Base-by-base conservation (phyloP, 345 rosid genomes). In the Dovyalis caffra region DNA sequence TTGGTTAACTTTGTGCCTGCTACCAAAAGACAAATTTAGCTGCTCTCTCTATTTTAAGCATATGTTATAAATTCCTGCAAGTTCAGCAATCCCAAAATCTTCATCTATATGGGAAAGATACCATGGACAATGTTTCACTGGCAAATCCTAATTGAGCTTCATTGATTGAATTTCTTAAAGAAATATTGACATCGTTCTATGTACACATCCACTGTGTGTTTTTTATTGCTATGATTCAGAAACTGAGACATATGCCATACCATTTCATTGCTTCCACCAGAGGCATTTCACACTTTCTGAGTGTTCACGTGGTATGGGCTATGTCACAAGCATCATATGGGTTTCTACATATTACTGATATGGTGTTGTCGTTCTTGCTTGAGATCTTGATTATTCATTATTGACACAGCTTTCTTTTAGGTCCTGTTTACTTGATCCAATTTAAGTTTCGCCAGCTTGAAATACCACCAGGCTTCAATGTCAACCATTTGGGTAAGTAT, bases 401-500 rank as follows among this genome's bases (percentile, higher is more conserved):
- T 37, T n/a, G 33, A 29, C 75, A 45, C 40, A 76, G n/a, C n/a
- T 70, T 58, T 26, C 58, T 74, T 81, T 26, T 69, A 94, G 96
- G 95, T 82, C 92, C 91, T 68, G 88, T 95, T 74, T 89, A 91
- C 85, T 87, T 88, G 86, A 93, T 95, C 79, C 94, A 84, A 69
- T 93, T 95, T 78, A 93, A 91, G 86, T 93, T 95, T 74, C 99
- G 98, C 64, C 98, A 89, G 82, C 85, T 87, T 74, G 98, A 92
- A 86, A 91, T 95, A 73, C 98, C 99, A 57, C 94, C 98, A 14
- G 89, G 89, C 81, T 95, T 90, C 86, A 83, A 83, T 81, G 83
- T 80, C 61, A 81, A 85, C 66, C 97, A 95, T 84, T 84, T 93
- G 62, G 99, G 99, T 95, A 87, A 60, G 86, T 34, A 23, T 34